phyloP scores from a whole-genome alignment of 2,329 filamentous ascomycete species.

The Fusarium multiceps region DNA sequence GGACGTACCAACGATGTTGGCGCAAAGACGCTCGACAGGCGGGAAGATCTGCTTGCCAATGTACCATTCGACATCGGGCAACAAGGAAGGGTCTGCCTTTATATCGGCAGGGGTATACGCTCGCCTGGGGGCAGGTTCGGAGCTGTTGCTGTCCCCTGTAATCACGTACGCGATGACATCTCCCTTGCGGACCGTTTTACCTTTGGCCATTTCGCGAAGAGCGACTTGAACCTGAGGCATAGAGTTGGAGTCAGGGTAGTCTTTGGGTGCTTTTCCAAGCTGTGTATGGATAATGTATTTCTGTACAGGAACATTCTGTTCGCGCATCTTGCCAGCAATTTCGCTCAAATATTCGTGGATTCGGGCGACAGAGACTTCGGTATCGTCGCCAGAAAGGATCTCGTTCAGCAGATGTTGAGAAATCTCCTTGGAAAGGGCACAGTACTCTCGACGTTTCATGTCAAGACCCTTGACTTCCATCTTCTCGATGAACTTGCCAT shows the following conservation, averaged over 20 bases:
- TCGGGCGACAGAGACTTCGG: conserved; percentile 85
- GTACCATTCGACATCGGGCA: conserved; percentile 97
- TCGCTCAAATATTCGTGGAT: conserved; percentile 94
- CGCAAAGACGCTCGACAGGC: conserved; percentile 95
- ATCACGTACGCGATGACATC: conserved; percentile 98
- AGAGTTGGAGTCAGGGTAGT: conserved; percentile 92
- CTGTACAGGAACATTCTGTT: conserved; percentile 75
- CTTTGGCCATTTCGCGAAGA: conserved; percentile 84
- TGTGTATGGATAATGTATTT: conserved; percentile 99
- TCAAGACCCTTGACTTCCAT: conserved; percentile 98
- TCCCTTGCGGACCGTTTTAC: conserved; percentile 89
- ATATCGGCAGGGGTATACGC: conserved; percentile 88
- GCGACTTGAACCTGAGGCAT: conserved; percentile 99
- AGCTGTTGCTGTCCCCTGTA: conserved; percentile 75
- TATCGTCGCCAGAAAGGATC: conserved; percentile 92
- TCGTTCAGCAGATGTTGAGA: conserved; percentile 92
- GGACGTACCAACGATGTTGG: conserved; percentile 93
- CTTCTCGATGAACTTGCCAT: conserved; percentile 91
- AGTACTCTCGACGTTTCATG: conserved; percentile 98
- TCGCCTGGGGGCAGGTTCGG: conserved; percentile 83
- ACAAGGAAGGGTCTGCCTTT: conserved; percentile 78
- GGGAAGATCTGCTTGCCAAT: conserved; percentile 98
- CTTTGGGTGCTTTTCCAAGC: conserved; percentile 90
- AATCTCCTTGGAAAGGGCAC: conserved; percentile 92
- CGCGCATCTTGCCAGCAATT: conserved; percentile 87